Evolutionary conservation across 1,284 basidiomycete genomes (phyloP).

Genomic region (Rhodotorula sp.): DNA sequence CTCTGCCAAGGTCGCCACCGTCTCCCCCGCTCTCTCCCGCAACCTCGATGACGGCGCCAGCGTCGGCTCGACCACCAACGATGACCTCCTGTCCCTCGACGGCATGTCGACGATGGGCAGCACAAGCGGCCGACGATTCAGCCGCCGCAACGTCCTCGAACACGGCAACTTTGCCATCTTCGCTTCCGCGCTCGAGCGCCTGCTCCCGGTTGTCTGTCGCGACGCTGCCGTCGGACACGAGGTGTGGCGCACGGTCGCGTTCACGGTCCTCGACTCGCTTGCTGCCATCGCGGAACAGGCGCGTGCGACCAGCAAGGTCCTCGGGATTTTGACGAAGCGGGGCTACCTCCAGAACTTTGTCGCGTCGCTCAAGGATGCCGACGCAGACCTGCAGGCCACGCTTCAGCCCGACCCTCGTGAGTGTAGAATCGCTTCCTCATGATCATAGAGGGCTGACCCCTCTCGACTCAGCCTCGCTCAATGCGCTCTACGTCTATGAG

Average conservation of each 20-base stretch:
- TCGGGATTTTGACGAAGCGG: slow-evolving; percentile 61
- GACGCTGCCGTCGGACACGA: slow-evolving; percentile 93
- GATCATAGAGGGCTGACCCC: not conserved
- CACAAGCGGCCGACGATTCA: slow-evolving; percentile 8
- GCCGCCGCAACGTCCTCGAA: slow-evolving; percentile 38
- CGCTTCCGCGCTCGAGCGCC: slow-evolving; percentile 58
- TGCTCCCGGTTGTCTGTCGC: slow-evolving; percentile 73
- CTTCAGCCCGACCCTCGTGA: slow-evolving; percentile 83
- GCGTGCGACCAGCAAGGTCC: slow-evolving; percentile 53
- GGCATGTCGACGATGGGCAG: slow-evolving; percentile 41
- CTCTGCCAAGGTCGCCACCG: slow-evolving; percentile 52
- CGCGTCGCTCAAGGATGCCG: slow-evolving; percentile 75
- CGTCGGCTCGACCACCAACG: slow-evolving; percentile 8
- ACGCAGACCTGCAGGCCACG: slow-evolving; percentile 72
- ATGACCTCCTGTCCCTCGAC: slow-evolving; percentile 39
- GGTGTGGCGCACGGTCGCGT: slow-evolving; percentile 93
- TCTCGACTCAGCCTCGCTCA: slow-evolving; percentile 67
- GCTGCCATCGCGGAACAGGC: slow-evolving; percentile 49
- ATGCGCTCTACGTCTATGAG: slow-evolving; percentile 91
- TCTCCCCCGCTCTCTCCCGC: slow-evolving; percentile 24
- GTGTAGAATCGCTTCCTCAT: slow-evolving; percentile 32
- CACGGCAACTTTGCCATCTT: slow-evolving; percentile 38
- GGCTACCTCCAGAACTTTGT: slow-evolving; percentile 84
- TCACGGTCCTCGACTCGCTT: slow-evolving; percentile 77
- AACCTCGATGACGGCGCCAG: slow-evolving; percentile 22